Conservation (phyloP, 148 eudicot genomes). For the Cornus suecica region DNA sequence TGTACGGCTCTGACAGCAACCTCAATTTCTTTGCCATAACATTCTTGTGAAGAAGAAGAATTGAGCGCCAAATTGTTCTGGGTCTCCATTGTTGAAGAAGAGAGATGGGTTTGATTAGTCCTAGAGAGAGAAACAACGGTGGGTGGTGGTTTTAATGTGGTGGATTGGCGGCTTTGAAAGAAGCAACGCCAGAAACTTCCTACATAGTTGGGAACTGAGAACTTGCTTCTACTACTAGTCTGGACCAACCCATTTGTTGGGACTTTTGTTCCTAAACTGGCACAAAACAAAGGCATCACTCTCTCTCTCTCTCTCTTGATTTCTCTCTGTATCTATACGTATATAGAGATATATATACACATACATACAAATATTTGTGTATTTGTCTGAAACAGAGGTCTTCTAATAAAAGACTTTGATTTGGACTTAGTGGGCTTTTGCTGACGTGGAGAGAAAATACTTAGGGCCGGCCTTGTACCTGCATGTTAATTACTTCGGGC, state of each 20-base stretch:
- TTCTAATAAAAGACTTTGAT: neutral
- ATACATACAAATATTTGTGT: too few species aligned
- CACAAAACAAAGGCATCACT: constrained; percentile 16
- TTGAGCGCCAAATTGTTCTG: constrained; percentile 15
- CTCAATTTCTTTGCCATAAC: constrained; percentile 35
- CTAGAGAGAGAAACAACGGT: constrained; percentile 11
- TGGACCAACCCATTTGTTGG: constrained; percentile 15
- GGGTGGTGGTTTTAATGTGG: constrained; percentile 13
- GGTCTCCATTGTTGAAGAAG: constrained; percentile 44
- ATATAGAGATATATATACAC: too few species aligned
- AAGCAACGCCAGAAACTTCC: neutral
- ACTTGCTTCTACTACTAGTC: constrained; percentile 1
- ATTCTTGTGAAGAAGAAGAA: constrained; percentile 13
- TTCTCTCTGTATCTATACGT: neutral
- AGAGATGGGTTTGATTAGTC: constrained; percentile 17
- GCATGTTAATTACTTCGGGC: neutral
- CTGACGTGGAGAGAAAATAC: neutral
- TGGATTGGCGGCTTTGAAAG: neutral
- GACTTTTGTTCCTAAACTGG: constrained; percentile 8
- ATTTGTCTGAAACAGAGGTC: neutral
- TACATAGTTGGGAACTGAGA: constrained; percentile 1
- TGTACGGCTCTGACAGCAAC: constrained; percentile 59
- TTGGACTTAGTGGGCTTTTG: neutral
- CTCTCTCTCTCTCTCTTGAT: neutral
- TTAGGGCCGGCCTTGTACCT: neutral